Conservation (phyloP, 257 asterid genomes). For the Nemophila menziesii region DNA sequence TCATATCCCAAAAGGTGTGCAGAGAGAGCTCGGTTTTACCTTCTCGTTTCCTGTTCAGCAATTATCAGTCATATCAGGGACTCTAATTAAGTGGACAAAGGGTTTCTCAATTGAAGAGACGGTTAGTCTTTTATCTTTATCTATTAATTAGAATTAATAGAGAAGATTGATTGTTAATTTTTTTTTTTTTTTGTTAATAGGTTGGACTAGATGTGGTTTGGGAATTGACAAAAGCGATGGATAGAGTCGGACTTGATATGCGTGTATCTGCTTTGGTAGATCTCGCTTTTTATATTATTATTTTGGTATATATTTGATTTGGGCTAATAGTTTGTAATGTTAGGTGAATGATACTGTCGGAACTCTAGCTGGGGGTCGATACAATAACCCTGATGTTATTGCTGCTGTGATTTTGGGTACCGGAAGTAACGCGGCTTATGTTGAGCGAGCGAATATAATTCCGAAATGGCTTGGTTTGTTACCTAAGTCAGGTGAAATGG, state of each 20-base stretch:
- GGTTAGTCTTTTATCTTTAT: constrained; percentile 32
- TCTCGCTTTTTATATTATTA: background rate
- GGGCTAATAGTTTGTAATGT: background rate
- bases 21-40: constrained; percentile 92
- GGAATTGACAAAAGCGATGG: constrained; percentile 72
- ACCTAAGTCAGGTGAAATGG: constrained; percentile 82
- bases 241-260: constrained; percentile 69
- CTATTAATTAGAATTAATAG: constrained; percentile 5
- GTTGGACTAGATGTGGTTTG: constrained; percentile 78
- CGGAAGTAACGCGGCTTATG: constrained; percentile 95
- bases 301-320: background rate
- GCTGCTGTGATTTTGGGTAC: constrained; percentile 93
- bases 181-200: constrained; percentile 21
- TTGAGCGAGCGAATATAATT: constrained; percentile 66
- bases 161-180: background rate
- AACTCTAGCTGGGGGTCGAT: constrained; percentile 78
- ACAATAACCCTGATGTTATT: constrained; percentile 49
- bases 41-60: constrained; percentile 89
- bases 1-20: constrained; percentile 48
- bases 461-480: constrained; percentile 73
- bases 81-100: constrained; percentile 84
- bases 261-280: constrained; percentile 78
- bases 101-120: constrained; percentile 73
- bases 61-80: constrained; percentile 69
- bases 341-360: constrained; percentile 94